Evolutionary conservation across 2,329 filamentous ascomycete species (phyloP).

Genomic region (Exophiala phaeomuriformis): DNA sequence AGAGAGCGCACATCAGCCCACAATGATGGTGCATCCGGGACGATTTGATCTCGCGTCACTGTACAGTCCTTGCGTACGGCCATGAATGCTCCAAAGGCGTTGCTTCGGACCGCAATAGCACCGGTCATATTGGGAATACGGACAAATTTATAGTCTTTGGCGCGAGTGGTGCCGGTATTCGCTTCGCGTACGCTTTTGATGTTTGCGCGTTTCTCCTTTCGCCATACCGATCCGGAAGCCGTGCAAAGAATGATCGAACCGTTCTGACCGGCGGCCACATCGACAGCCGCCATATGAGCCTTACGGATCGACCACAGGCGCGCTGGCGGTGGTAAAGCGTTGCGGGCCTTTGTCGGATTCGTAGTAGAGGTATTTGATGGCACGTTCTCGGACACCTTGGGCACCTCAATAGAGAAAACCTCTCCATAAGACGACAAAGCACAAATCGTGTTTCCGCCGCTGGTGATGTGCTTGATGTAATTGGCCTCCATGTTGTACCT

Average conservation of each 20-base stretch:
- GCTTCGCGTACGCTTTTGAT: constrained; percentile 49
- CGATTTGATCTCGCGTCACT: constrained; percentile 65
- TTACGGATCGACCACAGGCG: constrained; percentile 87
- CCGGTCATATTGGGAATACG: constrained; percentile 82
- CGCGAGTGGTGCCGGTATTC: constrained; percentile 50
- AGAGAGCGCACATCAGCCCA: constrained; percentile 68
- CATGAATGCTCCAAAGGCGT: constrained; percentile 81
- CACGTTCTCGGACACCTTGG: constrained; percentile 56
- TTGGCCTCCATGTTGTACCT: constrained; percentile 59
- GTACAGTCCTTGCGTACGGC: constrained; percentile 78
- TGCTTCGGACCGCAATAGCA: constrained; percentile 76
- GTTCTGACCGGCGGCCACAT: constrained; percentile 83
- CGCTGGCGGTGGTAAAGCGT: constrained; percentile 68
- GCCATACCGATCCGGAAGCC: constrained; percentile 86
- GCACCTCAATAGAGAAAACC: constrained; percentile 76
- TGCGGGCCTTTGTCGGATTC: constrained; percentile 82
- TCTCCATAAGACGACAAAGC: constrained; percentile 79
- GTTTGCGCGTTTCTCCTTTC: constrained; percentile 72
- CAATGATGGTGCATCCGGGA: constrained; percentile 58
- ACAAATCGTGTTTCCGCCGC: constrained; percentile 85
- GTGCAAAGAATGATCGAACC: constrained; percentile 93
- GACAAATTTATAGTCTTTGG: constrained; percentile 92
- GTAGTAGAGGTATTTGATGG: constrained; percentile 68
- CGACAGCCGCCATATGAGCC: constrained; percentile 71
- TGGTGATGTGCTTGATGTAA: constrained; percentile 67